Evolutionary conservation across 805 yeast species (phyloP), one percentile per base, ranked within the genome.

Genomic region (Babjeviella inositovora): DNA sequence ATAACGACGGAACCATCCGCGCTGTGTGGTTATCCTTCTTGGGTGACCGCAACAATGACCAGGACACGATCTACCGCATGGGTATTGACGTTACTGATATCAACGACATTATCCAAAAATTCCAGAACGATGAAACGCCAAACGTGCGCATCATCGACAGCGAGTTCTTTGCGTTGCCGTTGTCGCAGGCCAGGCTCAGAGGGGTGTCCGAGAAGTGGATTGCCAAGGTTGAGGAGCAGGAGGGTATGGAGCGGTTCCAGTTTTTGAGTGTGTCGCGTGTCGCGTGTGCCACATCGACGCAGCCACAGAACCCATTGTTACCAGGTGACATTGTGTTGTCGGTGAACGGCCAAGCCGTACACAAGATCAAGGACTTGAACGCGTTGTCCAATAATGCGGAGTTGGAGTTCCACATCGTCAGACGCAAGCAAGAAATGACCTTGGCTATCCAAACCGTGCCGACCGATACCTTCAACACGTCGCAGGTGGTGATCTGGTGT

Each of bases 141-240:
- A 52, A 60, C 14, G 41, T 71, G 19, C 59, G 76, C 29, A 70
- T 81, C 23, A 58, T 85, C 23, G 94, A 84, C 39, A 74, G 80
- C 17, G 95, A 81, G 37, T 70, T 81, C 34, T 62, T 64, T 9
- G 57, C 84, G 0, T 53, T 76, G 16, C 62, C 80, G 2, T 54
- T 82, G 13, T 61, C 70, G 13, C 74, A 69, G 38, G 93, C 92
- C 3, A 68, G 94, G 45, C 65, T 79, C 21, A 62, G 80, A 38
- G 93, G 93, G n/a, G 93, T 84, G 12, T 67, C 90, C 1, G 87
- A 79, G 34, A 68, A 67, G 20, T 82, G 93, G 92, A 75, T 85
- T 29, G 39, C 55, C 17, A 58, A 56, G 30, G 61, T 80, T 40
- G 93, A 80, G 42, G 39, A 39, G 7, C 30, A 33, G 5, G 55